phyloP scores from a whole-genome alignment of 2,329 filamentous ascomycete genomes.

The Phialophora verrucosa region DNA sequence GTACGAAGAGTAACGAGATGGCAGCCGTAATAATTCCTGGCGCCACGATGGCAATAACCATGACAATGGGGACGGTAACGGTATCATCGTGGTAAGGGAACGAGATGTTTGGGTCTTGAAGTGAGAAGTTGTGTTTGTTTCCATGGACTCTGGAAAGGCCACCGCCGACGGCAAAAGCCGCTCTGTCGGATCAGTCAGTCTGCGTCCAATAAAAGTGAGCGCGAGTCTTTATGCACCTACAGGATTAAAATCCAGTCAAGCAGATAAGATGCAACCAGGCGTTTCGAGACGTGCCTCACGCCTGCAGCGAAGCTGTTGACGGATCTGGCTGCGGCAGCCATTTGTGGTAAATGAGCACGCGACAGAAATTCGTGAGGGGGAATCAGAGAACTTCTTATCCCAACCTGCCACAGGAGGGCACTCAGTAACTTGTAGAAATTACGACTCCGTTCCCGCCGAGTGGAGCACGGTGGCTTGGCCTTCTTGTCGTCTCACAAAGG shows the following conservation, averaged over 20 bases:
- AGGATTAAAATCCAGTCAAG: conserved; percentile 74
- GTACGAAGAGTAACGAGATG: conserved; percentile 71
- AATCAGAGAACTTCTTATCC: background rate
- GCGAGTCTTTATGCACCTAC: conserved; percentile 46
- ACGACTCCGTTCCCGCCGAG: background rate
- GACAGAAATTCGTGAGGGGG: conserved; percentile 20
- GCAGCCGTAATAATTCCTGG: conserved; percentile 73
- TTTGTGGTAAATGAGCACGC: conserved; percentile 36
- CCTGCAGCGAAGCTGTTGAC: conserved; percentile 30
- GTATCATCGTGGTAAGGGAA: conserved; percentile 77
- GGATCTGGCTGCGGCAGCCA: conserved; percentile 29
- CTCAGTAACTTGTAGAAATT: background rate
- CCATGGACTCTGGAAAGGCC: conserved; percentile 66
- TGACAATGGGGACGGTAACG: conserved; percentile 69
- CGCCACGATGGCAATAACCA: conserved; percentile 66
- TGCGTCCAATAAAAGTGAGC: background rate
- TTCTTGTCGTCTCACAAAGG: background rate
- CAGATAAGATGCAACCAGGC: conserved; percentile 69
- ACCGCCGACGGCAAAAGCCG: conserved; percentile 64
- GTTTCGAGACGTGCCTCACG: conserved; percentile 49
- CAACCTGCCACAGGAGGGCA: background rate
- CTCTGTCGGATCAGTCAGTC: conserved; percentile 45
- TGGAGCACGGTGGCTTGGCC: background rate
- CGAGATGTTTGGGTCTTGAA: conserved; percentile 77
- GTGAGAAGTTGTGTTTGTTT: conserved; percentile 59